Percentiles rank a stretch among this genome's conserved stretches.
phyloP scores from a whole-genome alignment of 2,329 filamentous ascomycete species.

The Ceratocystis alfenasii region DNA sequence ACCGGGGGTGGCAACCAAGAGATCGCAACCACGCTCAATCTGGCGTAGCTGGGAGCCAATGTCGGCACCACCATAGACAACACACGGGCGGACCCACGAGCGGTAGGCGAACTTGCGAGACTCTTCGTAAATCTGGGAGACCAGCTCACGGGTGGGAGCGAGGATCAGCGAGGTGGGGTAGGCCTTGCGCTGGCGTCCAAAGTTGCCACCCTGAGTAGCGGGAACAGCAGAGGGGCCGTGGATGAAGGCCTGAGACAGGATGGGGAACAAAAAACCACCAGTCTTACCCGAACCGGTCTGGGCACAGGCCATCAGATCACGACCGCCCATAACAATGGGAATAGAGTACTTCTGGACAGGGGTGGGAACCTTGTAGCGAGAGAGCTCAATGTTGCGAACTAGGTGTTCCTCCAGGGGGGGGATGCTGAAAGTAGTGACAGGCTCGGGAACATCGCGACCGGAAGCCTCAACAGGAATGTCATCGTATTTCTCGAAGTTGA shows the following conservation, averaged over 20 bases:
- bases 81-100: conserved; percentile 96
- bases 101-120: conserved; percentile 96
- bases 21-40: conserved; percentile 93
- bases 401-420: conserved; percentile 92
- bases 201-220: conserved; percentile 52
- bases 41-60: conserved; percentile 96
- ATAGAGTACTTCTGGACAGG: conserved; percentile 99
- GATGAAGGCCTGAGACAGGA: conserved; percentile 92
- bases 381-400: conserved; percentile 81
- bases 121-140: conserved; percentile 97
- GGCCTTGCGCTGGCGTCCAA: conserved; percentile 90
- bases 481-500: conserved; percentile 99
- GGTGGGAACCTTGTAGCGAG: conserved; percentile 89
- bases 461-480: conserved; percentile 98
- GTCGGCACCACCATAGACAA: conserved; percentile 97
- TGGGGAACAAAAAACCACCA: conserved; percentile 98
- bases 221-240: conserved; percentile 68
- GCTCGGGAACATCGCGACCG: conserved; percentile 83
- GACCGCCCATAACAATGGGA: conserved; percentile 93
- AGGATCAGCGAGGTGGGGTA: conserved; percentile 93
- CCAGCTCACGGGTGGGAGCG: conserved; percentile 92
- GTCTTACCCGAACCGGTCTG: conserved; percentile 99
- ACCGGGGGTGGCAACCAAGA: conserved; percentile 92
- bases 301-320: conserved; percentile 98
- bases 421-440: conserved; percentile 80